These are phyloP conservation scores for Entomortierella parvispora DNA, from an alignment of 192 early-diverging fungal species.

Conservation along the genomic window DNA sequence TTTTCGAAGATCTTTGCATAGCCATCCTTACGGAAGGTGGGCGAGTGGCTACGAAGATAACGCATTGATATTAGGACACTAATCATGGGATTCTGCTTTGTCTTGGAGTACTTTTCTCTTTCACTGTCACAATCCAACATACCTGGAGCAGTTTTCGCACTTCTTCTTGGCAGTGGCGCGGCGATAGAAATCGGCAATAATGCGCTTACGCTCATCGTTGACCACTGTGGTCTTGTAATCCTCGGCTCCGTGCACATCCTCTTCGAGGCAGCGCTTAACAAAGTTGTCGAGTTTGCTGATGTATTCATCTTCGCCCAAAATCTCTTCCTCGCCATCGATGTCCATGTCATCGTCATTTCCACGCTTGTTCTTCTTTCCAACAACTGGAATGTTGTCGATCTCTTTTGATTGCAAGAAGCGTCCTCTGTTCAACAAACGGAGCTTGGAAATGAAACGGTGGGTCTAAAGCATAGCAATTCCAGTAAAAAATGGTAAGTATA, in stretches of 20 bases:
- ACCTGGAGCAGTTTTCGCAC: slow-evolving; percentile 75
- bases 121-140: slow-evolving; percentile 4
- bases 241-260: slow-evolving; percentile 23
- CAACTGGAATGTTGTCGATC: slow-evolving; percentile 71
- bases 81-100: no score
- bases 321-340: slow-evolving; percentile 60
- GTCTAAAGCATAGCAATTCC: no score
- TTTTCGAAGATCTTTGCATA: slow-evolving; percentile 72
- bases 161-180: slow-evolving; percentile 51
- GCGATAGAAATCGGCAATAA: slow-evolving; percentile 63
- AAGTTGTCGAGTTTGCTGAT: slow-evolving; percentile 49
- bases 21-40: slow-evolving; percentile 82
- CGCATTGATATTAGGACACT: no score
- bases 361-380: slow-evolving; percentile 53
- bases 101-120: no score
- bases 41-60: slow-evolving; percentile 79
- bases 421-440: slow-evolving; percentile 87
- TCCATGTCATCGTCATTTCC: slow-evolving; percentile 56
- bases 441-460: slow-evolving; percentile 77
- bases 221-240: slow-evolving; percentile 65
- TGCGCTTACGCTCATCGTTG: slow-evolving; percentile 59
- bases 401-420: slow-evolving; percentile 84
- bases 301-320: slow-evolving; percentile 60
- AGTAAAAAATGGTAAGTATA: no score
- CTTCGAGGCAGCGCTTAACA: slow-evolving; percentile 25